Conservation (phyloP, 371 early-diverging fungal species). For the Lichtheimia ornata region DNA sequence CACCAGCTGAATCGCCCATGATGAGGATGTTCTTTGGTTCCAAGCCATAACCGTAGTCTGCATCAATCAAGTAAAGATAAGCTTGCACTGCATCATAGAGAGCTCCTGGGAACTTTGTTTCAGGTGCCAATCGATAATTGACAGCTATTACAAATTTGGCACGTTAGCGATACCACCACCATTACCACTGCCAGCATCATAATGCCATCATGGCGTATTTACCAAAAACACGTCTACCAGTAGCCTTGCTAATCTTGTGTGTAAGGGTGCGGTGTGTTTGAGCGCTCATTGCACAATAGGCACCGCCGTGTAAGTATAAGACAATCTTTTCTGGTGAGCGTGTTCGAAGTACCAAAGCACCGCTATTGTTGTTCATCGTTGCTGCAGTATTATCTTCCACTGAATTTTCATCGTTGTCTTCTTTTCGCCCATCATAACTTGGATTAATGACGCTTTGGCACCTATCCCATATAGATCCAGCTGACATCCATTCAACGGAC, state of each 20-base stretch:
- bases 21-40: slow-evolving; percentile 67
- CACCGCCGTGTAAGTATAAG: slow-evolving; percentile 70
- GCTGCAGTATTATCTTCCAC: background rate
- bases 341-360: slow-evolving; percentile 13
- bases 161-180: background rate
- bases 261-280: slow-evolving; percentile 61
- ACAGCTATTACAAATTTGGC: slow-evolving; percentile 33
- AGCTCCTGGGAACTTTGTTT: slow-evolving; percentile 76
- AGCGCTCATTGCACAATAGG: slow-evolving; percentile 63
- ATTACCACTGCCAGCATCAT: background rate
- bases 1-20: slow-evolving; percentile 83
- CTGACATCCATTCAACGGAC: slow-evolving; percentile 40
- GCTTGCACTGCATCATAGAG: slow-evolving; percentile 77
- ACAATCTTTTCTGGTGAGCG: slow-evolving; percentile 50
- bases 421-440: slow-evolving; percentile 2
- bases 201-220: slow-evolving; percentile 7
- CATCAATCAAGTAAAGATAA: slow-evolving; percentile 64
- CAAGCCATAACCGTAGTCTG: slow-evolving; percentile 31
- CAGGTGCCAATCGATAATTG: slow-evolving; percentile 81
- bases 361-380: background rate
- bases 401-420: background rate
- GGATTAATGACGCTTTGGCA: slow-evolving; percentile 16
- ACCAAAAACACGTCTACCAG: slow-evolving; percentile 54
- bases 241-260: slow-evolving; percentile 52
- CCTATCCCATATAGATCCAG: slow-evolving; percentile 24